A percentile compares a stretch with the other conserved stretches of the same genome.
Evolutionary conservation across 306 rosid genomes (phyloP).

Genomic region (Medicago arabica): DNA sequence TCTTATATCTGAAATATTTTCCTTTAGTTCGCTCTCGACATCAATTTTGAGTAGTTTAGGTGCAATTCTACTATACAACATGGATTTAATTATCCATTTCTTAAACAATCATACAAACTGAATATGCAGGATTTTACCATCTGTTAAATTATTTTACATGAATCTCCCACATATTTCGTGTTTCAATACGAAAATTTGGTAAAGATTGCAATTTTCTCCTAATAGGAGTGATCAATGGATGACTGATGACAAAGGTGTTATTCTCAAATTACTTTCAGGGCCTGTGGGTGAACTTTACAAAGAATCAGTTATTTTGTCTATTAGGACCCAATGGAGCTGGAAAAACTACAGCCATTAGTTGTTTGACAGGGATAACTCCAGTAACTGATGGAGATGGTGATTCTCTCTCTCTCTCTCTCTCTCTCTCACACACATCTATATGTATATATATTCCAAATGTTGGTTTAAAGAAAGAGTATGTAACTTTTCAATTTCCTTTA

Average conservation of each 20-base stretch:
- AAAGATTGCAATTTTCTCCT: conserved; percentile 16
- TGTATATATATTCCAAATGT: neutral
- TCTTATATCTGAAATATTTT: conserved; percentile 11
- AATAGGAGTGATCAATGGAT: neutral
- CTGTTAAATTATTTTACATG: neutral
- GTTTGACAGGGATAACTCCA: conserved; percentile 91
- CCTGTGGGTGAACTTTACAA: conserved; percentile 79
- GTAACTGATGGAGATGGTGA: conserved; percentile 88
- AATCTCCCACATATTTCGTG: conserved; percentile 18
- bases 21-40: neutral
- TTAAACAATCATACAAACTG: conserved; percentile 1
- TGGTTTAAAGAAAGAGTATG: conserved; percentile 29
- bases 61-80: conserved; percentile 5
- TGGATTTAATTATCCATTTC: conserved; percentile 32
- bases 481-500: conserved; percentile 37
- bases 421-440: neutral
- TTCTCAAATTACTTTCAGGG: conserved; percentile 64
- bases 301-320: conserved; percentile 88
- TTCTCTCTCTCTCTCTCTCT: conserved; percentile 21
- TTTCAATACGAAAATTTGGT: conserved; percentile 9
- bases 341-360: conserved; percentile 82
- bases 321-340: conserved; percentile 98
- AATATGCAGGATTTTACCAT: conserved; percentile 6
- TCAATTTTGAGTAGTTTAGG: neutral
- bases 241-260: conserved; percentile 30